Percentiles rank a stretch among this genome's conserved stretches.
These are phyloP conservation scores for Aspergillus cejpii DNA, from an alignment of 2,329 filamentous ascomycete genomes.

Conservation along the genomic window DNA sequence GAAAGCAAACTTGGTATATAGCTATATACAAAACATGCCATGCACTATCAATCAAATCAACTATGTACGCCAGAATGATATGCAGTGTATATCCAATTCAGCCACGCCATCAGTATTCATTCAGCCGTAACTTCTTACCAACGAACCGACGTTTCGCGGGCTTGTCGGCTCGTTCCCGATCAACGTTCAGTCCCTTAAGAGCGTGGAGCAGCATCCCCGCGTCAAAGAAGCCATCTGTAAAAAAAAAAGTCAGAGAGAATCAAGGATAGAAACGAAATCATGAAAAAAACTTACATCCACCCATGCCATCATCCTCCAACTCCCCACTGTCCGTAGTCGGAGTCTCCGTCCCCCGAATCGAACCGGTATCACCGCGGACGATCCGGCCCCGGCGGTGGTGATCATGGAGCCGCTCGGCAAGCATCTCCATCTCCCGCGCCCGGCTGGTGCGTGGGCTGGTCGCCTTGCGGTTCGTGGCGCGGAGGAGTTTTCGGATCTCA, in stretches of 20 bases:
- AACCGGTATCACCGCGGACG: constrained; percentile 52
- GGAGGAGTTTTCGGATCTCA: constrained; percentile 78
- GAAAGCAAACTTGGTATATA: constrained; percentile 1
- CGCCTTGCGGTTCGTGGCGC: constrained; percentile 57
- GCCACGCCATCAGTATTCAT: constrained; percentile 35
- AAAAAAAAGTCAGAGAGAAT: constrained; percentile 11
- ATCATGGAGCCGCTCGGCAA: constrained; percentile 37
- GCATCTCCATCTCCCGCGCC: constrained; percentile 54
- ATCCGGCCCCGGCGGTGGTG: constrained; percentile 62
- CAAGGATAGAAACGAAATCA: constrained; percentile 8
- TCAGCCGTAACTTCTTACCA: constrained; percentile 45
- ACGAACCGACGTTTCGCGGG: constrained; percentile 37
- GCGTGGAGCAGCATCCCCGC: constrained; percentile 89
- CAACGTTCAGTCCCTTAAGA: constrained; percentile 55
- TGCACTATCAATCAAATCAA: no score
- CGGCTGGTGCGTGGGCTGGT: constrained; percentile 50
- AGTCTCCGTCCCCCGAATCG: constrained; percentile 49
- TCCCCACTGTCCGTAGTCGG: constrained; percentile 63
- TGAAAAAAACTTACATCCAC: constrained; percentile 69
- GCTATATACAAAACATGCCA: no score
- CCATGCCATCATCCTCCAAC: constrained; percentile 78
- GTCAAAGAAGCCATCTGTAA: constrained; percentile 92
- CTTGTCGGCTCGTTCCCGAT: constrained; percentile 35
- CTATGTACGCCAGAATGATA: constrained; percentile 1
- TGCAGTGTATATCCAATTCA: not conserved